Base-by-base conservation (phyloP, 768 basidiomycete genomes). In the Tephrocybe rancida region DNA sequence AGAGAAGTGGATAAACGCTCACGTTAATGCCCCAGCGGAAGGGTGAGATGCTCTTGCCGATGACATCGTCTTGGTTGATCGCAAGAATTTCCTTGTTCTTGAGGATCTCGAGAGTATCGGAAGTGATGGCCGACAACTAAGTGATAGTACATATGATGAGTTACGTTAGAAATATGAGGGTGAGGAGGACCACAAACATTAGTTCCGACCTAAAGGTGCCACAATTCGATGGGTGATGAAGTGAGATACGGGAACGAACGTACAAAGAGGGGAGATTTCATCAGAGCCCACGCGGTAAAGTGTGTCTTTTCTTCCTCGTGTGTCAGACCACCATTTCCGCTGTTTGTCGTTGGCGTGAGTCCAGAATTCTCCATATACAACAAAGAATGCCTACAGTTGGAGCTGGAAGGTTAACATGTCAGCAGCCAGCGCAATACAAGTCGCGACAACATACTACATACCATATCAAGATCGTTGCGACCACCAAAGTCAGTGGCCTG, bases 21-120 rank as follows among this genome's bases (percentile, higher is more conserved):
- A 86, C 84, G 61, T 86, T 85, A 60, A 84, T 69, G 5, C 85
- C 85, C 84, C 85, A 87, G 55, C 83, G 70, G 74, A 88, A 88
- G 2, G 87, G 86, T 11, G 84, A 79, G 49, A 87, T 77, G 51
- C 79, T 79, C 16, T 77, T 79, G 3, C 86, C 86, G 19, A 82
- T 70, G 2, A 81, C 80, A 0, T 83, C 74, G 59, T 88, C 87
- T 60, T 88, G 87, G 65, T 86, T 84, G 56, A 88, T 86, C 5
- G 83, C 85, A 11, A 88, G 70, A 30, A 88, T 80, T 62, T 88
- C 86, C 32, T 61, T 72, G 66, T 87, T 88, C 54, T 70, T 84
- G 35, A 87, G 70, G 55, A 88, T 84, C 8, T 72, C 75, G 8
- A 87, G 67, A 25, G 74, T 77, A 9, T 81, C 75, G 19, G 76